Conservation (phyloP, 441 rosid genomes). For the Populus hybrid region DNA sequence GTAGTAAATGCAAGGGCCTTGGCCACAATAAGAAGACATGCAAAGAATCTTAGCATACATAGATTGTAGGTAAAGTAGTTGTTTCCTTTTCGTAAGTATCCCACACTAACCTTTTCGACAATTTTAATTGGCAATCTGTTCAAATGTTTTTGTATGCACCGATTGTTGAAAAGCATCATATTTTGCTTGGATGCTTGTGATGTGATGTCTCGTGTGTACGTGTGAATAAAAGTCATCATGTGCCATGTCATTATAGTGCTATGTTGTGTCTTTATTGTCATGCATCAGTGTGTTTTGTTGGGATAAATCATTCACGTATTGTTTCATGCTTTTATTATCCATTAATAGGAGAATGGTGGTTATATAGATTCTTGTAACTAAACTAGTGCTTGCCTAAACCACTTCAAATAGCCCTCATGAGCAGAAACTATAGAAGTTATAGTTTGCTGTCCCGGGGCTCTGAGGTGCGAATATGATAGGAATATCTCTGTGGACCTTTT, state of each 20-base stretch:
- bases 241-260: not conserved
- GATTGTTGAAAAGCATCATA: not conserved
- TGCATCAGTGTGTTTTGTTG: not conserved
- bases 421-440: too few species aligned
- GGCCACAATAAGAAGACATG: slow-evolving; percentile 32
- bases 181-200: not conserved
- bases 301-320: not conserved
- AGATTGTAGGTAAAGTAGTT: not conserved
- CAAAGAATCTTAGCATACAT: slow-evolving; percentile 6
- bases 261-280: not conserved
- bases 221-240: not conserved
- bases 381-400: too few species aligned
- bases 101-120: not conserved
- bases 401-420: too few species aligned
- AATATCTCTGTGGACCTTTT: too few species aligned
- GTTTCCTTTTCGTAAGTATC: not conserved
- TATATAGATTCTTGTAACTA: too few species aligned
- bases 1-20: slow-evolving; percentile 42
- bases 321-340: too few species aligned
- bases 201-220: not conserved
- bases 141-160: not conserved
- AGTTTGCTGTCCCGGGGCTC: too few species aligned
- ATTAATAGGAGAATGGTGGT: too few species aligned
- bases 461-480: too few species aligned
- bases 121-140: not conserved